These are phyloP conservation scores for Terana coerulea DNA, from an alignment of 768 basidiomycete species.

Conservation along the genomic window DNA sequence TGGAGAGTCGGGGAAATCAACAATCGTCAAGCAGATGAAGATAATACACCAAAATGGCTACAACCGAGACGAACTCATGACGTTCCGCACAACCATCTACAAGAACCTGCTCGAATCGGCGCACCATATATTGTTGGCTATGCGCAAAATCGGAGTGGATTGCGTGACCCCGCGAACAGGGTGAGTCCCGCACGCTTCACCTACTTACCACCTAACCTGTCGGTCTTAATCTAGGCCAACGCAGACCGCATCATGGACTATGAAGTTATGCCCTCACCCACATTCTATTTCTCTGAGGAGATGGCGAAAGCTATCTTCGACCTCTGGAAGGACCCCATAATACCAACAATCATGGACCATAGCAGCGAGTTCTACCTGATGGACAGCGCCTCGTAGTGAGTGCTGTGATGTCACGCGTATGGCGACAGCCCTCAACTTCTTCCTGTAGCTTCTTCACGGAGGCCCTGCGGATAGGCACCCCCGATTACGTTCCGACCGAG, in stretches of 20 bases:
- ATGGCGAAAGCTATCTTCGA: conserved; percentile 67
- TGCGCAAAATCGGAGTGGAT: conserved; percentile 83
- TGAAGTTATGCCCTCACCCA: conserved; percentile 39
- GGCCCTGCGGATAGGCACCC: conserved; percentile 76
- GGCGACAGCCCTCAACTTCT: neutral
- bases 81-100: conserved; percentile 76
- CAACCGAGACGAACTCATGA: conserved; percentile 67
- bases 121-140: conserved; percentile 78
- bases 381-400: conserved; percentile 91
- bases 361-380: conserved; percentile 84
- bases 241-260: conserved; percentile 64
- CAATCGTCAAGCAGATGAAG: conserved; percentile 99
- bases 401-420: conserved; percentile 12
- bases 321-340: conserved; percentile 67
- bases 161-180: conserved; percentile 65
- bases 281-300: conserved; percentile 51
- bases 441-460: conserved; percentile 75
- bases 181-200: conserved; percentile 27
- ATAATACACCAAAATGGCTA: conserved; percentile 96
- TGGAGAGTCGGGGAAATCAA: conserved; percentile 92
- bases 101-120: conserved; percentile 87
- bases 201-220: neutral
- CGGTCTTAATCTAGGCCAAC: conserved; percentile 35
- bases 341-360: conserved; percentile 48
- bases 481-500: conserved; percentile 82